Evolutionary conservation across 345 rosid genomes (phyloP), one percentile per base, ranked within the genome.

Genomic region (Sisymbrium irio): DNA sequence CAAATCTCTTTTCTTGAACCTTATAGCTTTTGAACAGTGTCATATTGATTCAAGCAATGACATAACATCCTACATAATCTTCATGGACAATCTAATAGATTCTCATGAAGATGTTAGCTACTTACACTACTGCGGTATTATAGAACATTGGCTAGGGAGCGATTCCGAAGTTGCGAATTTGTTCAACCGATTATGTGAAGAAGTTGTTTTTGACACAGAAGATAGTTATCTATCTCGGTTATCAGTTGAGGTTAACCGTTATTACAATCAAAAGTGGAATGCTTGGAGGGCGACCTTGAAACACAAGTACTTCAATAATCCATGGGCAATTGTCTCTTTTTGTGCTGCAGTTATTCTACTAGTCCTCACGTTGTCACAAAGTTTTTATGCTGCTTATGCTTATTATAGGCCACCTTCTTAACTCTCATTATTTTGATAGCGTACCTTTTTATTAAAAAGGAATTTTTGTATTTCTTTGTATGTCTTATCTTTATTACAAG

Each of bases 41-140:
- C 97, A 89, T 73, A 70, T 89, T 3, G 92, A 88, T 33, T 87
- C 96, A 66, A 82, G 78, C 81, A 91, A 88, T 54, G 89, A 87
- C 50, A 87, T 91, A 32, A 91, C 97, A 42, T 89, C 97, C 1
- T 91, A 88, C 40, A 82, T 90, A 70, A 79, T 91, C 30, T 95
- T 91, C 87, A 82, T 91, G 96, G 97, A 94, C 80, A 94, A 89
- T 77, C 71, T 94, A 83, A 89, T 94, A 27, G 90, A 91, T 76
- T 94, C 92, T 0, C 89, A 87, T 0, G 86, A 81, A 77, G 98
- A 89, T 28, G 93, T 91, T 0, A 88, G 85, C 8, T 85, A 87
- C 89, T 89, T 95, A 11, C 97, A 89, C 56, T 87, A 87, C 54
- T 79, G 83, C 0, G 96, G 95, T 25, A 87, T 89, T 7, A 79